These are phyloP conservation scores for Saccharomyces pastorianus DNA, from an alignment of 1,139 yeast genomes.

Conservation along the genomic window DNA sequence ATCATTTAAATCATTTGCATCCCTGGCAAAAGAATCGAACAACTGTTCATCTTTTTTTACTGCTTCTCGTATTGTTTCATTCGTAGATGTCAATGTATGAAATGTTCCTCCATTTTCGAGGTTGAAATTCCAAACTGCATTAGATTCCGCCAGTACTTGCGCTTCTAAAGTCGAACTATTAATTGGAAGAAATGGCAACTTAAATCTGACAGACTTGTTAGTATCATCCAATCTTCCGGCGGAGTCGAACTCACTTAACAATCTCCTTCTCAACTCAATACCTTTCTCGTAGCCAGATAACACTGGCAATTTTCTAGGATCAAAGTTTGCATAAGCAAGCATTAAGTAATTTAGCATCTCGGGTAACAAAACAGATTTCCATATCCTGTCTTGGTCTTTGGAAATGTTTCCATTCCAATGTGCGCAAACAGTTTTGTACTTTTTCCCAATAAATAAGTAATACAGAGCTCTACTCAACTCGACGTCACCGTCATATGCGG, in stretches of 20 bases:
- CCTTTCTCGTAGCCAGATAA: conserved; percentile 42
- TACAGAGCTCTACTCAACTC: conserved; percentile 67
- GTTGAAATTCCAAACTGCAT: conserved; percentile 56
- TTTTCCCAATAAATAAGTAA: conserved; percentile 42
- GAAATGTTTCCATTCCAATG: neutral
- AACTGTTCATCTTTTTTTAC: conserved; percentile 3
- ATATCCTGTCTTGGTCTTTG: conserved; percentile 12
- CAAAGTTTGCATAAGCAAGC: conserved; percentile 46
- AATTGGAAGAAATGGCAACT: conserved; percentile 65
- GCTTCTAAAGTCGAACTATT: conserved; percentile 34
- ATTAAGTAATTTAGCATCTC: conserved; percentile 48
- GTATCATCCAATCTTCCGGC: conserved; percentile 17
- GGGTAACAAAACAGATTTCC: conserved; percentile 32
- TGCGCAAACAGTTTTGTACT: conserved; percentile 22
- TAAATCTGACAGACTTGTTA: conserved; percentile 20
- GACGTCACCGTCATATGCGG: conserved; percentile 75
- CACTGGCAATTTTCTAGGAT: conserved; percentile 34
- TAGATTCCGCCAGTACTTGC: conserved; percentile 63
- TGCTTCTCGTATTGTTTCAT: conserved; percentile 3
- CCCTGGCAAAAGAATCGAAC: conserved; percentile 1
- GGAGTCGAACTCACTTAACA: conserved; percentile 36
- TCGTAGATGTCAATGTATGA: conserved; percentile 2
- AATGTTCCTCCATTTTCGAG: conserved; percentile 21
- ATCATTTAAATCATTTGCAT: conserved; percentile 9
- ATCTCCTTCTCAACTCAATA: conserved; percentile 39